Evolutionary conservation across 495 filamentous ascomycete genomes (phyloP).

Genomic region (Tuber umbilicatum): DNA sequence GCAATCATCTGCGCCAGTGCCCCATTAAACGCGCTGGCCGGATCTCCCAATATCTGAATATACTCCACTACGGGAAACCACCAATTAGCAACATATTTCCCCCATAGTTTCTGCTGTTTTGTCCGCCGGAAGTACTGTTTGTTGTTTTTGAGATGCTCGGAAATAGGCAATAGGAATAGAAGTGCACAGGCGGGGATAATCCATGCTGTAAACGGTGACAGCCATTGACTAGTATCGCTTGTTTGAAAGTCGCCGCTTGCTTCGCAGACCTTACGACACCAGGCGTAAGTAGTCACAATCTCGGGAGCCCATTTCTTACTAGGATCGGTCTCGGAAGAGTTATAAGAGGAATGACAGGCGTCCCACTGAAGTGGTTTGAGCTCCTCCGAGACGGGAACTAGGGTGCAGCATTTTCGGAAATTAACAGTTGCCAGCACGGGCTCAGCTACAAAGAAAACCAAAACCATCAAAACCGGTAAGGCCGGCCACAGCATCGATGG

Average conservation of each 20-base stretch:
- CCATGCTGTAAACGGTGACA: slow-evolving; percentile 35
- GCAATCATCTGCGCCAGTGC: slow-evolving; percentile 34
- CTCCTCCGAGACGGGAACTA: slow-evolving; percentile 29
- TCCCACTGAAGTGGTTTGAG: slow-evolving; percentile 29
- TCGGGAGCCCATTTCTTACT: slow-evolving; percentile 26
- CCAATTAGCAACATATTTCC: slow-evolving; percentile 33
- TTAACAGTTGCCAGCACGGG: slow-evolving; percentile 18
- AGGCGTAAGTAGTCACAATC: slow-evolving; percentile 29
- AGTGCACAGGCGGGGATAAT: slow-evolving; percentile 36
- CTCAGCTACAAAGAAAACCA: slow-evolving; percentile 1
- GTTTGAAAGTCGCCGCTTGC: slow-evolving; percentile 20
- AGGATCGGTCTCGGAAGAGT: slow-evolving; percentile 36
- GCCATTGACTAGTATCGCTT: slow-evolving; percentile 35
- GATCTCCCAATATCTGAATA: slow-evolving; percentile 36
- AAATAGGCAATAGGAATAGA: slow-evolving; percentile 34
- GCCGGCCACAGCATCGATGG: not conserved
- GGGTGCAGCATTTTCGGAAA: slow-evolving; percentile 32
- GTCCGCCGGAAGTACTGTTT: slow-evolving; percentile 13
- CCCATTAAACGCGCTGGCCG: slow-evolving; percentile 37
- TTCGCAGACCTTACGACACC: slow-evolving; percentile 32
- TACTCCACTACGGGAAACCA: slow-evolving; percentile 28
- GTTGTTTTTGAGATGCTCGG: slow-evolving; percentile 30
- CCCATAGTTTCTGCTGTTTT: slow-evolving; percentile 9
- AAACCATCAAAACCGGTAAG: slow-evolving; percentile 1
- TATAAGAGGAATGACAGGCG: slow-evolving; percentile 30